Evolutionary conservation across 331 rosid genomes (phyloP).

Genomic region (Rhamnella rubrinervis): DNA sequence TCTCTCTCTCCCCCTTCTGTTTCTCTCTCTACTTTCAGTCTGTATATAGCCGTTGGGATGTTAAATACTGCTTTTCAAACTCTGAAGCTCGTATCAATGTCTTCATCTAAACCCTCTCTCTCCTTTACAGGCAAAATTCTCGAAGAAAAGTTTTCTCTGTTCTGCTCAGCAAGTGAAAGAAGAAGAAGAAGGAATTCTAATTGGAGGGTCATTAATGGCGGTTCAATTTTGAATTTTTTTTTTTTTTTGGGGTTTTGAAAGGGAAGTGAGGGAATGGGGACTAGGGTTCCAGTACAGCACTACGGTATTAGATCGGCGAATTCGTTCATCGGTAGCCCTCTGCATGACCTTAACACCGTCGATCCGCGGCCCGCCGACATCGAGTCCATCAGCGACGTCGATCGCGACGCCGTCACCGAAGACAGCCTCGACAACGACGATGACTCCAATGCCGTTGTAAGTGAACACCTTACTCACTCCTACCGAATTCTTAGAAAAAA

Average conservation of each 20-base stretch:
- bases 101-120: slow-evolving; percentile 11
- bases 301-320: slow-evolving; percentile 76
- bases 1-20: not conserved
- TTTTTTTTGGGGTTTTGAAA: not conserved
- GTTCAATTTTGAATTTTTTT: not conserved
- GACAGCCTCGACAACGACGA: slow-evolving; percentile 53
- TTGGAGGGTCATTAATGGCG: not conserved
- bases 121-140: not conserved
- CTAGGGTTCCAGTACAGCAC: slow-evolving; percentile 92
- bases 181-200: too few relatives aligned
- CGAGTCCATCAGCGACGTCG: slow-evolving; percentile 51
- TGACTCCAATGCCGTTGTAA: slow-evolving; percentile 57
- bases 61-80: not conserved
- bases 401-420: slow-evolving; percentile 43
- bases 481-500: too few relatives aligned
- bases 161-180: not conserved
- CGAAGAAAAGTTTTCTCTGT: not conserved
- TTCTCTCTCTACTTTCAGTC: slow-evolving; percentile 8
- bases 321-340: slow-evolving; percentile 77
- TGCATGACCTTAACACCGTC: slow-evolving; percentile 79
- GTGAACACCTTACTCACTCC: slow-evolving; percentile 6
- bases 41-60: slow-evolving; percentile 38
- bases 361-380: slow-evolving; percentile 53
- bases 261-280: slow-evolving; percentile 40
- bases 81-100: not conserved